Percentiles rank a stretch among this genome's conserved stretches.
These are phyloP conservation scores for Boletales sp. DNA, from an alignment of 768 basidiomycete genomes.

Conservation along the genomic window DNA sequence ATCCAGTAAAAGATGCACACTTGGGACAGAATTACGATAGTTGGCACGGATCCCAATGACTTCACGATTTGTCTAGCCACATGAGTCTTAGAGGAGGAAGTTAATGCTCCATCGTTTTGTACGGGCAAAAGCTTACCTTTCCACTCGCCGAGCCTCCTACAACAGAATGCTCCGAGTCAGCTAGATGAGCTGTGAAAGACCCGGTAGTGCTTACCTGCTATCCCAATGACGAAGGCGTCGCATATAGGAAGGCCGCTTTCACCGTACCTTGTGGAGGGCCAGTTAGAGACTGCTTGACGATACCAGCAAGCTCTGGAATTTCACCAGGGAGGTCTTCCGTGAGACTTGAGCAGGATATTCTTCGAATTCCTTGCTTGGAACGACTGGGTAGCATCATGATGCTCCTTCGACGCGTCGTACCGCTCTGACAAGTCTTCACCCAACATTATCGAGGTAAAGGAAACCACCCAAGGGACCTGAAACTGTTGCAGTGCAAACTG, in stretches of 20 bases:
- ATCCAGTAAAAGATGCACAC: constrained; percentile 32
- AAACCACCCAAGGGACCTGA: not conserved
- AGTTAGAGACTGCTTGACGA: constrained; percentile 11
- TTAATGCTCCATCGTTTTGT: not conserved
- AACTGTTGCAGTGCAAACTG: no score
- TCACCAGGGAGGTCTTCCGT: constrained; percentile 84
- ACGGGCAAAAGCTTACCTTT: constrained; percentile 50
- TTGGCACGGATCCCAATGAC: constrained; percentile 77
- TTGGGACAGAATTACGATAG: constrained; percentile 89
- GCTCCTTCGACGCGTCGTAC: constrained; percentile 17
- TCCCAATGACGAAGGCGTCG: constrained; percentile 80
- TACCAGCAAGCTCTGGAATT: constrained; percentile 6
- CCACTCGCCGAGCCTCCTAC: constrained; percentile 84
- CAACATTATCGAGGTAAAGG: constrained; percentile 14
- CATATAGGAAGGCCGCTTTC: constrained; percentile 65
- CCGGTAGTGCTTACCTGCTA: constrained; percentile 58
- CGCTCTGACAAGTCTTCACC: constrained; percentile 25
- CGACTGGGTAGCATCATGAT: constrained; percentile 15
- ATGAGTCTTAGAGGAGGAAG: constrained; percentile 55
- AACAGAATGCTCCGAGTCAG: not conserved
- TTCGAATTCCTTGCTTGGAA: constrained; percentile 39
- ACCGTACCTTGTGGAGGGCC: constrained; percentile 56
- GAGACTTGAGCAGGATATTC: constrained; percentile 77
- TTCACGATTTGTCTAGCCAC: constrained; percentile 81
- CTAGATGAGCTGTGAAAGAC: not conserved